These are phyloP conservation scores for Vaccinium myrtillus DNA, from an alignment of 148 eudicot genomes.

Conservation along the genomic window DNA sequence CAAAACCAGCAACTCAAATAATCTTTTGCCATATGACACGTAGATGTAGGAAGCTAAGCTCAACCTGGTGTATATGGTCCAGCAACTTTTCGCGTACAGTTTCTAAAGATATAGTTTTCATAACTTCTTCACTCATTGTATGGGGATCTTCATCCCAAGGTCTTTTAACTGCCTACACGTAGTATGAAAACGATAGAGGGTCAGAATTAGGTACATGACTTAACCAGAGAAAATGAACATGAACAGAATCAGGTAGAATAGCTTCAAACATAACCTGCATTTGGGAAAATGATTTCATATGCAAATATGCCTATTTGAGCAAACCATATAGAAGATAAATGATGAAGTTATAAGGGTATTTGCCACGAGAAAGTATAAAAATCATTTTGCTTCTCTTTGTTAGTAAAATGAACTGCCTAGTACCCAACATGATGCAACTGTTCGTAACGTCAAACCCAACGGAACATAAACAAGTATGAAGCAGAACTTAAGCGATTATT, in stretches of 20 bases:
- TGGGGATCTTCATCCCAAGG: slow-evolving; percentile 99
- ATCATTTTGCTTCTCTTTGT: not conserved
- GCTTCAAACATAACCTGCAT: not conserved
- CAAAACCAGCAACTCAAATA: not conserved
- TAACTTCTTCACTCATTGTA: slow-evolving; percentile 85
- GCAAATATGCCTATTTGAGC: not conserved
- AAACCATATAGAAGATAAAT: not conserved
- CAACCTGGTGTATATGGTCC: slow-evolving; percentile 90
- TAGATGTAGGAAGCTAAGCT: not conserved
- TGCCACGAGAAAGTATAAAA: not conserved
- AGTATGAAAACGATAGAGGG: not conserved
- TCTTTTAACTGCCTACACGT: slow-evolving; percentile 67
- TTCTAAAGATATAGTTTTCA: slow-evolving; percentile 92
- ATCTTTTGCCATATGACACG: not conserved
- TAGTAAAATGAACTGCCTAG: not conserved
- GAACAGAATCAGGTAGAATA: not conserved
- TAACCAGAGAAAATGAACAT: not conserved
- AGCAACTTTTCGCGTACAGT: slow-evolving; percentile 86
- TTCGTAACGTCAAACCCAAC: not conserved
- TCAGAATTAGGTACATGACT: slow-evolving; percentile 7
- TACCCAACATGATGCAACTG: not conserved
- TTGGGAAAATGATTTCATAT: not conserved
- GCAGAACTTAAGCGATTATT: not conserved
- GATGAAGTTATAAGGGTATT: not conserved
- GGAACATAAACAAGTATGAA: not conserved